Conservation (phyloP, 2,329 filamentous ascomycete genomes). For the Talaromyces pinophilus region DNA sequence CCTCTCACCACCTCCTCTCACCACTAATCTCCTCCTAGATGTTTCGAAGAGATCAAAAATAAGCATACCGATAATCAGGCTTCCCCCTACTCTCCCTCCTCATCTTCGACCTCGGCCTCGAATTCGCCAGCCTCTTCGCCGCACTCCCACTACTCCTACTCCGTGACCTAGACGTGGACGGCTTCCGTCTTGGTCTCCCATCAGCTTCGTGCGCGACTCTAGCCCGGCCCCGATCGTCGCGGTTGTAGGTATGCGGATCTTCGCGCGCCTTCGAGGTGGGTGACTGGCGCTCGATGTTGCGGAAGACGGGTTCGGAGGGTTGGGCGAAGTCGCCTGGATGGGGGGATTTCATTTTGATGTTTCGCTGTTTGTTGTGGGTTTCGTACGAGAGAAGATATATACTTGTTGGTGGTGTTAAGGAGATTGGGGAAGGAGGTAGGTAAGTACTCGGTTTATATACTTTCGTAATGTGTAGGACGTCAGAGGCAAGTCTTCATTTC, state of each 20-base stretch:
- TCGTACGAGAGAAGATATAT: too few relatives aligned
- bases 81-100: slow-evolving; percentile 22
- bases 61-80: slow-evolving; percentile 23
- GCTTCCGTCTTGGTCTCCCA: slow-evolving; percentile 8
- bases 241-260: slow-evolving; percentile 21
- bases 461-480: not conserved
- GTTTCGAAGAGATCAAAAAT: slow-evolving; percentile 4
- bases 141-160: slow-evolving; percentile 23
- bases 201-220: slow-evolving; percentile 9
- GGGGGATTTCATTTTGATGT: slow-evolving; percentile 17
- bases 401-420: not conserved
- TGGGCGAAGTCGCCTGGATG: slow-evolving; percentile 24
- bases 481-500: not conserved
- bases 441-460: slow-evolving; percentile 2
- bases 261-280: slow-evolving; percentile 15
- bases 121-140: slow-evolving; percentile 18
- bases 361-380: not conserved
- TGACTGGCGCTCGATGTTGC: slow-evolving; percentile 21
- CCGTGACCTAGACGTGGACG: slow-evolving; percentile 16
- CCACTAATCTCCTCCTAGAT: too few relatives aligned
- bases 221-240: slow-evolving; percentile 10
- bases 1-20: not conserved
- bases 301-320: slow-evolving; percentile 21
- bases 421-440: not conserved
- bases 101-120: slow-evolving; percentile 23